phyloP scores from a whole-genome alignment of 2,329 filamentous ascomycete genomes.

The Ciborinia camelliae region DNA sequence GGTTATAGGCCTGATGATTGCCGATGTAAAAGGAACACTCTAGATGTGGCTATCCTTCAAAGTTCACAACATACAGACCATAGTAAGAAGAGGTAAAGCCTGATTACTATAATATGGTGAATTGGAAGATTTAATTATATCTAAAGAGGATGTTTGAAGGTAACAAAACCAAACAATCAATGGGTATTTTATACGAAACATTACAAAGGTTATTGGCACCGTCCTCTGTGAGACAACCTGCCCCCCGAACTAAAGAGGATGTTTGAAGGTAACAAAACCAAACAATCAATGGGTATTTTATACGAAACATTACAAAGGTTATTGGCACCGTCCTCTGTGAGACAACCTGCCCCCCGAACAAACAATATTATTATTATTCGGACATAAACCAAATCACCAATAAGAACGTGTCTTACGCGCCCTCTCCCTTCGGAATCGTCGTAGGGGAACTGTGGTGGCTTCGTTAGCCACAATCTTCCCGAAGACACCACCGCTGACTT shows the following conservation, averaged over 20 bases:
- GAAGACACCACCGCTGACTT: neutral
- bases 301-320: neutral
- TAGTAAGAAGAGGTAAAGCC: too few relatives aligned
- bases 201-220: neutral
- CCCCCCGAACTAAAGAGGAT: too few relatives aligned
- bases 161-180: neutral
- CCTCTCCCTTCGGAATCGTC: neutral
- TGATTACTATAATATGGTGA: too few relatives aligned
- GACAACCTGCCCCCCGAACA: neutral
- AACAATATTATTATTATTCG: neutral
- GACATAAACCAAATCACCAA: neutral
- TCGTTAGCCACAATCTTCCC: neutral
- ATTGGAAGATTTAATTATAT: too few relatives aligned
- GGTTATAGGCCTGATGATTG: too few relatives aligned
- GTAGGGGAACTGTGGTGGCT: conserved; percentile 4
- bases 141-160: too few relatives aligned
- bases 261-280: neutral
- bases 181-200: neutral
- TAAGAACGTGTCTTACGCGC: neutral
- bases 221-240: neutral
- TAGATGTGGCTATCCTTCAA: too few relatives aligned
- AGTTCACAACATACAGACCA: too few relatives aligned
- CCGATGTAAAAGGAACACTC: too few relatives aligned
- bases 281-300: neutral
- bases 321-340: neutral